A percentile compares a stretch with the other conserved stretches of the same genome.
Conservation (phyloP, 2,329 filamentous ascomycete genomes). For the Orbilia javanica region DNA sequence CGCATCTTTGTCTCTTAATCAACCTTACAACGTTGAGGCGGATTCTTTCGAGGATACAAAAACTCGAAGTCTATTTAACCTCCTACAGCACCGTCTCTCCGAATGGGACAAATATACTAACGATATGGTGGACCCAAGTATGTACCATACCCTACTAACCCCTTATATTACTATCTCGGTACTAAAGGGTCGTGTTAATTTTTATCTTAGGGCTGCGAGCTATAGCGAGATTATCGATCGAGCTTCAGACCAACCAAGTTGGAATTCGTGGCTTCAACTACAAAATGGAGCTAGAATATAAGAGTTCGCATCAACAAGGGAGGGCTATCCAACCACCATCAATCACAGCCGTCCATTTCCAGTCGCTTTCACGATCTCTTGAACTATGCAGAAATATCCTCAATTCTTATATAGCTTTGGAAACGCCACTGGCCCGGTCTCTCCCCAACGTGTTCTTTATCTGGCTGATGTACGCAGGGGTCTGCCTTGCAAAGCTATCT, state of each 20-base stretch:
- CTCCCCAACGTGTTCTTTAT: conserved; percentile 16
- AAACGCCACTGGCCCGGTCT: conserved; percentile 2
- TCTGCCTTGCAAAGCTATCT: conserved; percentile 10
- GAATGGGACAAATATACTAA: conserved; percentile 6
- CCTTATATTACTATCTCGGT: not conserved
- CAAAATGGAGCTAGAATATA: conserved; percentile 18
- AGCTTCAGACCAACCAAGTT: conserved; percentile 15
- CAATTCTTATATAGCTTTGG: conserved; percentile 11
- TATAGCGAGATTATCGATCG: conserved; percentile 2
- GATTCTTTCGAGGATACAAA: conserved; percentile 29
- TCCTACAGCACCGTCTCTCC: conserved; percentile 8
- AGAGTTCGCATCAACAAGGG: not conserved
- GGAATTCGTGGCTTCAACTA: conserved; percentile 19
- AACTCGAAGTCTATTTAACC: not conserved
- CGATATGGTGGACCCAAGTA: conserved; percentile 3
- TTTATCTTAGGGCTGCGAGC: not conserved
- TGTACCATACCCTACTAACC: not conserved
- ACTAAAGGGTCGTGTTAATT: not conserved
- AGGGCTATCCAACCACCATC: not conserved
- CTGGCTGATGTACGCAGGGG: conserved; percentile 15
- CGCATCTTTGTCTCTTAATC: conserved; percentile 19
- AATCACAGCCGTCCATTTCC: conserved; percentile 13
- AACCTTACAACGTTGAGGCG: not conserved
- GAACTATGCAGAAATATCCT: conserved; percentile 17
- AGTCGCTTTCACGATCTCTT: conserved; percentile 16